Conservation (phyloP, 306 rosid species). For the Rubus parviflorus region DNA sequence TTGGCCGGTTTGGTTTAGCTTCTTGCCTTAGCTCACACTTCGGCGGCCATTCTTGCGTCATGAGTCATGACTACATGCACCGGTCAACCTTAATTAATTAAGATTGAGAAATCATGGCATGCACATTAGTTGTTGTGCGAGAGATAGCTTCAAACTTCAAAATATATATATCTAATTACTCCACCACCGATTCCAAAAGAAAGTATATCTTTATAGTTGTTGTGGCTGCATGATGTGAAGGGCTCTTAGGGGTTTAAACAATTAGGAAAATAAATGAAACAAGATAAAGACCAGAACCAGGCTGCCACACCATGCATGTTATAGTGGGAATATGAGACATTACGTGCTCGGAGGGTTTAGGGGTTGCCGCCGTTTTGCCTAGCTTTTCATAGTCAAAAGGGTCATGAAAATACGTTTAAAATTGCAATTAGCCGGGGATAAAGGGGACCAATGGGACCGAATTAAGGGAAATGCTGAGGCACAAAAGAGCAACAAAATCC, state of each 20-base stretch:
- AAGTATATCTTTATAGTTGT: background rate
- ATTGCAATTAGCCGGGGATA: background rate
- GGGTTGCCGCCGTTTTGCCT: background rate
- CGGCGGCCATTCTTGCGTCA: constrained; percentile 9
- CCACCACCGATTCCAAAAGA: background rate
- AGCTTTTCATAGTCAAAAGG: background rate
- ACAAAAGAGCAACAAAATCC: background rate
- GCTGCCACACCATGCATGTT: background rate
- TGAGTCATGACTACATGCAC: background rate
- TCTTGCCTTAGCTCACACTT: background rate
- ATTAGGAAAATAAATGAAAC: background rate
- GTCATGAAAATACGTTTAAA: background rate
- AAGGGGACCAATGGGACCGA: background rate
- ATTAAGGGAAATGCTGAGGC: background rate
- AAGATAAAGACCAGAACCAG: background rate
- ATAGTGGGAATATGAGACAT: background rate
- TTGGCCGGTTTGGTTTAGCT: background rate
- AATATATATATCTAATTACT: background rate
- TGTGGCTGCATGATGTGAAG: background rate
- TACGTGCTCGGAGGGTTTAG: constrained; percentile 5
- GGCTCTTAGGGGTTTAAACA: background rate
- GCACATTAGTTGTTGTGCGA: background rate
- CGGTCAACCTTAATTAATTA: background rate
- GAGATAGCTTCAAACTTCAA: background rate
- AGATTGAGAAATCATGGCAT: background rate